phyloP scores from a whole-genome alignment of 129 eudicot genomes.

The Sambucus nigra region DNA sequence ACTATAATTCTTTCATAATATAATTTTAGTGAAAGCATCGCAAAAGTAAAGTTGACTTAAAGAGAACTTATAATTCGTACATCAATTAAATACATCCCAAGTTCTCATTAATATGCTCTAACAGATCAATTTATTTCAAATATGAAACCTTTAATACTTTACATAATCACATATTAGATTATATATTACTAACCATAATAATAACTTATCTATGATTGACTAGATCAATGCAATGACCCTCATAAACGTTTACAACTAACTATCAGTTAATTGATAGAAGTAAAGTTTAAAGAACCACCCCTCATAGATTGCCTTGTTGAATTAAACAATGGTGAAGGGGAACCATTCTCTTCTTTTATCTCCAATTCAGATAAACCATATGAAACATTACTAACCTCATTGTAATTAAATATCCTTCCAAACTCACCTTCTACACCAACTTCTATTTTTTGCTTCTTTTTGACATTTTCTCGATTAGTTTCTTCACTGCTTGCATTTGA shows the following conservation, averaged over 20 bases:
- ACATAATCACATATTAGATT: no score
- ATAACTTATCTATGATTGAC: neutral
- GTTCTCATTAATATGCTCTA: no score
- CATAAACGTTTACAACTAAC: neutral
- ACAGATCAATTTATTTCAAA: no score
- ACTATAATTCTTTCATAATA: no score
- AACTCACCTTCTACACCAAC: neutral
- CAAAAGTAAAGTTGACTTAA: no score
- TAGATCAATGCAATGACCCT: neutral
- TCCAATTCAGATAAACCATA: conserved; percentile 1
- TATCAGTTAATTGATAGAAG: neutral
- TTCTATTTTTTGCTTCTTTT: neutral
- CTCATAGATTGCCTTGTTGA: conserved; percentile 3
- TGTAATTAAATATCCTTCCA: conserved; percentile 5
- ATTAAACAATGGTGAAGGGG: conserved; percentile 6
- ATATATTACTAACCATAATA: no score
- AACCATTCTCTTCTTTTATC: neutral
- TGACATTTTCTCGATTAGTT: neutral
- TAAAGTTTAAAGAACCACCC: neutral
- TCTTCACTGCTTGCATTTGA: conserved; percentile 2
- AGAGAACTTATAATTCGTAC: no score
- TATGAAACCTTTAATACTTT: no score
- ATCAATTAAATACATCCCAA: no score
- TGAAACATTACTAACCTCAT: neutral
- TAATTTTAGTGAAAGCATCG: no score